Percentiles rank a stretch among this genome's conserved stretches.
These are phyloP conservation scores for Paraphaeosphaeria sporulosa DNA, from an alignment of 2,329 filamentous ascomycete genomes.

Conservation along the genomic window DNA sequence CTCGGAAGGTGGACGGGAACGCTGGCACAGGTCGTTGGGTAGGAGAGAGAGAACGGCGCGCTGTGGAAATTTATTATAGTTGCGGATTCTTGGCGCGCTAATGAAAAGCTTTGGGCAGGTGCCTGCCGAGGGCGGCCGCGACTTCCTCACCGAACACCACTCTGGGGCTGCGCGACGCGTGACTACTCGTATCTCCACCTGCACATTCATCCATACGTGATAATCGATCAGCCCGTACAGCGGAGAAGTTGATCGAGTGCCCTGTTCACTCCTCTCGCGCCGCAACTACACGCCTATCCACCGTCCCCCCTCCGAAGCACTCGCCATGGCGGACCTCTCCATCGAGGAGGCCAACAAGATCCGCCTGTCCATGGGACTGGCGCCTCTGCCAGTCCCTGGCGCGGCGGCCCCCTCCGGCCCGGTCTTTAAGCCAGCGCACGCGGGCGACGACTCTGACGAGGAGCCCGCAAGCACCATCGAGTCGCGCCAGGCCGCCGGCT, in stretches of 20 bases:
- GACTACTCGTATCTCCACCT: no score
- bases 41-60: conserved; percentile 34
- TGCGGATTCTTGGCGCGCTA: conserved; percentile 29
- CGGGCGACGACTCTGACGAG: conserved; percentile 64
- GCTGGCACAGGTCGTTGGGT: conserved; percentile 82
- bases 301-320: background rate
- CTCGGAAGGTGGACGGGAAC: conserved; percentile 67
- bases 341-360: conserved; percentile 96
- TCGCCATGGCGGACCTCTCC: conserved; percentile 42
- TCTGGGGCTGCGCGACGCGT: background rate
- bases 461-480: conserved; percentile 85
- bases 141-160: background rate
- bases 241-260: no score
- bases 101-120: conserved; percentile 15
- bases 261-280: background rate
- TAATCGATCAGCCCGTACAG: no score
- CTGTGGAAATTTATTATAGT: conserved; percentile 40
- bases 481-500: conserved; percentile 74
- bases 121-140: background rate
- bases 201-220: no score
- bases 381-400: conserved; percentile 85
- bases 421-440: conserved; percentile 61
- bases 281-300: background rate
- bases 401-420: conserved; percentile 61
- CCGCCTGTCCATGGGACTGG: conserved; percentile 86